Conservation (phyloP, 331 rosid genomes). For the Erythrophleum ivorense region DNA sequence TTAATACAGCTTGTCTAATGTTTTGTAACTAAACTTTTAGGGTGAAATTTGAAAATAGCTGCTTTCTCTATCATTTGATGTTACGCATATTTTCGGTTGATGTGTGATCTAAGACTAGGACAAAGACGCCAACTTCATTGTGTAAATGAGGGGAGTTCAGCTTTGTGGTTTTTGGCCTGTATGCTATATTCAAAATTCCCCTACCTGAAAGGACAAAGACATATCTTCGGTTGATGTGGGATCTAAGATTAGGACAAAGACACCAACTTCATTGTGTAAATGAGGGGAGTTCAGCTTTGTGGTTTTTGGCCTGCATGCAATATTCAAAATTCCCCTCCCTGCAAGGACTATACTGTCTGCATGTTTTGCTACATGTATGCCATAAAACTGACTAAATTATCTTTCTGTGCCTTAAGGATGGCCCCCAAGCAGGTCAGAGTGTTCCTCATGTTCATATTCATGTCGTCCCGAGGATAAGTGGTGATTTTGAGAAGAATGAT, state of each 20-base stretch:
- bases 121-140: background rate
- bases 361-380: conserved; percentile 18
- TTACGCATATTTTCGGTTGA: conserved; percentile 2
- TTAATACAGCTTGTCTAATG: background rate
- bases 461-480: conserved; percentile 70
- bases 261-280: background rate
- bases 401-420: conserved; percentile 67
- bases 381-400: conserved; percentile 23
- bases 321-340: background rate
- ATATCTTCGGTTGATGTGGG: conserved; percentile 1
- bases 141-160: background rate
- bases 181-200: conserved; percentile 1
- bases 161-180: conserved; percentile 9
- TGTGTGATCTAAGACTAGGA: conserved; percentile 20
- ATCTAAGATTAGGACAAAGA: conserved; percentile 7
- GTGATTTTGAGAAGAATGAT: conserved; percentile 81
- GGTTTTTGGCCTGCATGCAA: conserved; percentile 3
- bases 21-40: conserved; percentile 5
- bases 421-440: conserved; percentile 87
- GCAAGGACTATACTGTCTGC: conserved; percentile 14
- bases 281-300: conserved; percentile 8
- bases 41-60: conserved; percentile 11
- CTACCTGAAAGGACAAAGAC: background rate
- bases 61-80: conserved; percentile 30
- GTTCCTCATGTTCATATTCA: conserved; percentile 95